phyloP scores from a whole-genome alignment of 768 basidiomycete genomes.

The Boletus sp. region DNA sequence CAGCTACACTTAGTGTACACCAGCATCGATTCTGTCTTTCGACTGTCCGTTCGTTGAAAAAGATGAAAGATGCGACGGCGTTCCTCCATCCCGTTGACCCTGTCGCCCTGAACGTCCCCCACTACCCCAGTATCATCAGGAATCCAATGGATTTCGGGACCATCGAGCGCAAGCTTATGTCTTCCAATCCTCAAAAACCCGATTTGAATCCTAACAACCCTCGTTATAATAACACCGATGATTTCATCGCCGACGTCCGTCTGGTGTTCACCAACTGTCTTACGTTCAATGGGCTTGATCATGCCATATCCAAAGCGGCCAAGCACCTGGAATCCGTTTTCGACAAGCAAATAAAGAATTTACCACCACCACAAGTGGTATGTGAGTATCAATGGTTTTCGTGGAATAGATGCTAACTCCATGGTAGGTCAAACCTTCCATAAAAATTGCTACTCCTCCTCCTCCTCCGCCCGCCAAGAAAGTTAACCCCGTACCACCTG shows the following conservation, averaged over 20 bases:
- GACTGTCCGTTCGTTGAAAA: slow-evolving; percentile 79
- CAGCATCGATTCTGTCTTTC: slow-evolving; percentile 82
- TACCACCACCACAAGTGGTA: slow-evolving; percentile 78
- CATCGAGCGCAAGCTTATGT: slow-evolving; percentile 80
- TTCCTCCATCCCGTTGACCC: slow-evolving; percentile 90
- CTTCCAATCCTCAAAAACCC: slow-evolving; percentile 77
- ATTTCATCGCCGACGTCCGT: slow-evolving; percentile 82
- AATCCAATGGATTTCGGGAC: slow-evolving; percentile 94
- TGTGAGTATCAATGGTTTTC: slow-evolving; percentile 30
- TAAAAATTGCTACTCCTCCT: slow-evolving; percentile 40
- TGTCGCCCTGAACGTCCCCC: slow-evolving; percentile 77
- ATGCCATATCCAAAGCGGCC: slow-evolving; percentile 74
- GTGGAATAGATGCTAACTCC: slow-evolving; percentile 13
- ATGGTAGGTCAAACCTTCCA: slow-evolving; percentile 40
- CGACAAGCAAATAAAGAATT: slow-evolving; percentile 81
- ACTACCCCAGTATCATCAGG: slow-evolving; percentile 84
- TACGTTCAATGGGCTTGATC: slow-evolving; percentile 92
- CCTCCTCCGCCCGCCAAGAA: slow-evolving; percentile 34
- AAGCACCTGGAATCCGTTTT: slow-evolving; percentile 80
- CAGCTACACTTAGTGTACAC: slow-evolving; percentile 50
- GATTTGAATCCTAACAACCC: slow-evolving; percentile 67
- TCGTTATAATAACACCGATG: slow-evolving; percentile 73
- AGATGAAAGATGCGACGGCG: slow-evolving; percentile 74
- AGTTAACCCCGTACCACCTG: slow-evolving; percentile 32
- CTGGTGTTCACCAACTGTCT: slow-evolving; percentile 85